These are phyloP conservation scores for Phialemoniopsis sp. DNA, from an alignment of 2,329 filamentous ascomycete species.

Conservation along the genomic window DNA sequence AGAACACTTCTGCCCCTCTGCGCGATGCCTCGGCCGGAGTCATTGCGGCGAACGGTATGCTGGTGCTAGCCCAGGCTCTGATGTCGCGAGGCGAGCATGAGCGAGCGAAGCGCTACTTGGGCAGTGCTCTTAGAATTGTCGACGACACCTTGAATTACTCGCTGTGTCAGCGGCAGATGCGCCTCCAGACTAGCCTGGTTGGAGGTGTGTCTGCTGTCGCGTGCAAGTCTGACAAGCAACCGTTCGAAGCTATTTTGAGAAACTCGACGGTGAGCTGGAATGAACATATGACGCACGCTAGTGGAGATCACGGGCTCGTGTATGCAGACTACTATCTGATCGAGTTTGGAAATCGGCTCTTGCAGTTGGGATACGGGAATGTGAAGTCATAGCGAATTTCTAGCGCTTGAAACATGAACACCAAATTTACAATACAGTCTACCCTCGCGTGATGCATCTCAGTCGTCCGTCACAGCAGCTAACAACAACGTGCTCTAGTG, in stretches of 20 bases:
- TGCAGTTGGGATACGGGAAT: constrained; percentile 15
- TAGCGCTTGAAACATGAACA: no score
- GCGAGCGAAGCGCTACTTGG: neutral
- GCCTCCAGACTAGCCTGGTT: neutral
- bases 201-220: constrained; percentile 1
- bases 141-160: constrained; percentile 3
- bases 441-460: no score
- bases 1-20: no score
- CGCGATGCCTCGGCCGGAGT: constrained; percentile 4
- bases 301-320: constrained; percentile 24
- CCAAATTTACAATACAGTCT: no score
- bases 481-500: no score
- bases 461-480: no score
- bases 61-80: constrained; percentile 10
- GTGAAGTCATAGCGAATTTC: no score
- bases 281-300: constrained; percentile 7
- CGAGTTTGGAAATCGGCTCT: constrained; percentile 34
- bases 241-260: constrained; percentile 12
- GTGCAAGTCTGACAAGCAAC: neutral
- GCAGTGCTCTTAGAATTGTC: constrained; percentile 1
- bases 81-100: neutral
- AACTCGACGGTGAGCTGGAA: constrained; percentile 11
- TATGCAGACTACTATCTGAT: constrained; percentile 37
- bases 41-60: constrained; percentile 15
- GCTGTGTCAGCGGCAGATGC: neutral